Conservation (phyloP, 2,329 filamentous ascomycete species). For the Plenodomus biglobosus region DNA sequence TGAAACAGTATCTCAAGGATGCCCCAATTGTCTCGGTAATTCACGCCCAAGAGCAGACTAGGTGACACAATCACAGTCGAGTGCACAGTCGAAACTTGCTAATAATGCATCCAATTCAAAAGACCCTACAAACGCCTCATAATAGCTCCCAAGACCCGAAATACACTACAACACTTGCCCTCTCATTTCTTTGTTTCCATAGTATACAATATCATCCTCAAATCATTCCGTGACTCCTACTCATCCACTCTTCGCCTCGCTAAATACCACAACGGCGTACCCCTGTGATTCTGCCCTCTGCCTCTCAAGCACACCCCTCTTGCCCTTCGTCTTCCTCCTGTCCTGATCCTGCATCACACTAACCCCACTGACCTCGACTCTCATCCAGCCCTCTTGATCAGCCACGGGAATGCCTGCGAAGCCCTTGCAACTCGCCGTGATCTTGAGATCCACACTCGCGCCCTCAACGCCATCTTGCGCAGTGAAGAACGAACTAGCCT, state of each 20-base stretch:
- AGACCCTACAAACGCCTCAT: neutral
- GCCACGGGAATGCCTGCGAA: constrained; percentile 16
- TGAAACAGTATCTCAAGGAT: too few relatives aligned
- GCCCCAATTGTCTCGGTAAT: too few relatives aligned
- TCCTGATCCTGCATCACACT: constrained; percentile 3
- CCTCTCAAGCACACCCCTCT: neutral
- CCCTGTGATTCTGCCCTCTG: neutral
- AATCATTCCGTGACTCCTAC: neutral
- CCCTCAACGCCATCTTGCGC: constrained; percentile 17
- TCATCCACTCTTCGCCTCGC: neutral
- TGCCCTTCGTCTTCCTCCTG: neutral
- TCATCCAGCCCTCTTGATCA: constrained; percentile 14
- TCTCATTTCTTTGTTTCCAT: neutral
- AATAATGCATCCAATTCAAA: neutral
- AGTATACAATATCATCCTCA: neutral
- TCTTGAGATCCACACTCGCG: constrained; percentile 25
- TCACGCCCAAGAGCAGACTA: too few relatives aligned
- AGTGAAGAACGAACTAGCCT: constrained; percentile 17
- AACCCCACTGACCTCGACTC: constrained; percentile 11
- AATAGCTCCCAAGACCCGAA: neutral
- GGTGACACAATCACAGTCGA: neutral
- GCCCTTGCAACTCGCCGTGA: constrained; percentile 25
- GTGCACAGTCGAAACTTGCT: neutral
- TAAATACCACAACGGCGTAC: neutral
- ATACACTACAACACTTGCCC: neutral